These are phyloP conservation scores for Starmerella stellata DNA, from an alignment of 805 yeast species.

Conservation along the genomic window DNA sequence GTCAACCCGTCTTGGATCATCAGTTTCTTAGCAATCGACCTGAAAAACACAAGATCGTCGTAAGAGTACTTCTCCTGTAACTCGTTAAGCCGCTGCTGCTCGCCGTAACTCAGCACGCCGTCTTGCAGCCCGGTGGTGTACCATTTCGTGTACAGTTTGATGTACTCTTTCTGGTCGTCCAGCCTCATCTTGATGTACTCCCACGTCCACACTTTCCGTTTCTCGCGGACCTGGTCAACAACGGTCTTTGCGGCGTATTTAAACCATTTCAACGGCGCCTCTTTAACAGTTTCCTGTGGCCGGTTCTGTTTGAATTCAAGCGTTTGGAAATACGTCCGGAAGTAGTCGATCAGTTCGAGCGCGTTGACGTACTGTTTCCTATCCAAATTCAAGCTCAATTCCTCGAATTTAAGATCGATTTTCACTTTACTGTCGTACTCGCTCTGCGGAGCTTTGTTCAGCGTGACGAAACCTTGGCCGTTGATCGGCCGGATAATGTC, in stretches of 20 bases:
- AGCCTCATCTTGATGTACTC: slow-evolving; percentile 52
- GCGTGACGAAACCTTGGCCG: slow-evolving; percentile 65
- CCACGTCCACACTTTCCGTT: slow-evolving; percentile 77
- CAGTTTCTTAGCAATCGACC: slow-evolving; percentile 59
- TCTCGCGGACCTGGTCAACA: slow-evolving; percentile 61
- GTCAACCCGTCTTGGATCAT: slow-evolving; percentile 36
- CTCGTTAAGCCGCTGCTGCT: slow-evolving; percentile 27
- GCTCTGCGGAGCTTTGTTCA: slow-evolving; percentile 42
- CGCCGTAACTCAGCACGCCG: slow-evolving; percentile 17
- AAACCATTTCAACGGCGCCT: slow-evolving; percentile 69
- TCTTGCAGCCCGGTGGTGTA: slow-evolving; percentile 24
- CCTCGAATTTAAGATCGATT: slow-evolving; percentile 65
- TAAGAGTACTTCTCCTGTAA: slow-evolving; percentile 45
- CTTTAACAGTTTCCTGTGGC: slow-evolving; percentile 35
- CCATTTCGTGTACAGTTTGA: slow-evolving; percentile 46
- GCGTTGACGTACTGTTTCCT: slow-evolving; percentile 70
- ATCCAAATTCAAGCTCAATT: slow-evolving; percentile 72
- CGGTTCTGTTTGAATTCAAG: slow-evolving; percentile 53
- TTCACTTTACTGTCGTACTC: slow-evolving; percentile 42
- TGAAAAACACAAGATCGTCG: slow-evolving; percentile 70
- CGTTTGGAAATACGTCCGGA: slow-evolving; percentile 61
- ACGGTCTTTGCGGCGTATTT: slow-evolving; percentile 63
- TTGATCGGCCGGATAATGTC: slow-evolving; percentile 66
- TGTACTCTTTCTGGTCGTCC: slow-evolving; percentile 52
- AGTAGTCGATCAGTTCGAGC: slow-evolving; percentile 60